Conservation (phyloP, 148 eudicot genomes). For the Talinum fruticosum region DNA sequence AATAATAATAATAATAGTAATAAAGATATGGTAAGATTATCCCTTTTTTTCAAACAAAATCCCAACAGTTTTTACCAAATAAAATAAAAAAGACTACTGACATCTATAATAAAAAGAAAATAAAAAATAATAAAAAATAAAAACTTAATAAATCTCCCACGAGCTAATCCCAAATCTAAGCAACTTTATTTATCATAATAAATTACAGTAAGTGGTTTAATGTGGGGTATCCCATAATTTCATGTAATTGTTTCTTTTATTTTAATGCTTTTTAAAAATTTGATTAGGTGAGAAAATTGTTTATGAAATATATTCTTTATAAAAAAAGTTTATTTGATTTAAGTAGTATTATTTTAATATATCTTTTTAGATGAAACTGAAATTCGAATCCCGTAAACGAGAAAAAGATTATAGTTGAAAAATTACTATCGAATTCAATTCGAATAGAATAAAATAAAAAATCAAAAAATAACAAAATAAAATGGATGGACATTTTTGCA, state of each 20-base stretch:
- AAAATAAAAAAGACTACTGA: slow-evolving; percentile 3
- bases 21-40: slow-evolving; percentile 11
- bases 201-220: not conserved
- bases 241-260: not conserved
- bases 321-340: too few species aligned
- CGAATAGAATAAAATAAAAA: too few species aligned
- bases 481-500: too few species aligned
- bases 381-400: too few species aligned
- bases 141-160: slow-evolving; percentile 1
- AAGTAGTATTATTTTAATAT: too few species aligned
- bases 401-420: too few species aligned
- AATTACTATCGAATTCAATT: too few species aligned
- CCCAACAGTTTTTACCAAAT: slow-evolving; percentile 5
- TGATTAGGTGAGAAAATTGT: too few species aligned
- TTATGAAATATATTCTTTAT: too few species aligned
- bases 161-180: slow-evolving; percentile 9
- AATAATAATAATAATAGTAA: not conserved
- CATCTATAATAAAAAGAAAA: too few species aligned
- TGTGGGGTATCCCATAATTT: not conserved
- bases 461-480: too few species aligned
- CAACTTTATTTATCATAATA: not conserved
- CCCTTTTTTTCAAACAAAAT: slow-evolving; percentile 21
- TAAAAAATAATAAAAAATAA: not conserved
- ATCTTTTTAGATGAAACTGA: too few species aligned
- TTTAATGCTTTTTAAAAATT: not conserved